Percentiles rank a stretch among this genome's conserved stretches.
Conservation (phyloP, 345 rosid genomes). For the Citrus trifoliata region DNA sequence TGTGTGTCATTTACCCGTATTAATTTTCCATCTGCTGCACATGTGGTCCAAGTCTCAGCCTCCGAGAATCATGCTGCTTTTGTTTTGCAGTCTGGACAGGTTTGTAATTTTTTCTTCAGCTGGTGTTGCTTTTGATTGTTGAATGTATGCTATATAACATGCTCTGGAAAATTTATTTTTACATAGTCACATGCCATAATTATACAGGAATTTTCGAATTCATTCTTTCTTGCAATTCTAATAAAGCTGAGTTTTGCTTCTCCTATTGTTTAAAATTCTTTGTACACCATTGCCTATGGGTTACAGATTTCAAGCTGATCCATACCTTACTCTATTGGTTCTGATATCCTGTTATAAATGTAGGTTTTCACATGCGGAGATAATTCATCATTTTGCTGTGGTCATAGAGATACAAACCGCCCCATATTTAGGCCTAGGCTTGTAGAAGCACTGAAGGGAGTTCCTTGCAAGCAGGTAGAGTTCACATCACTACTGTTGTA, state of each 20-base stretch:
- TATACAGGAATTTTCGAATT: background rate
- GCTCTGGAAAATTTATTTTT: background rate
- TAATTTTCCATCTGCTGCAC: conserved; percentile 55
- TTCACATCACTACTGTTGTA: background rate
- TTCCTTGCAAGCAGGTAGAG: conserved; percentile 81
- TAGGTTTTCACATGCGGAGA: conserved; percentile 98
- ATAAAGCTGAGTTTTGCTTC: background rate
- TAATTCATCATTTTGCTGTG: conserved; percentile 89
- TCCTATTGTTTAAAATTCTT: background rate
- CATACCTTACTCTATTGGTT: background rate
- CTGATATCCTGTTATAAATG: conserved; percentile 7
- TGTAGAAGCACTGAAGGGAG: conserved; percentile 75
- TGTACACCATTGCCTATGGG: background rate
- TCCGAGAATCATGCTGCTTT: conserved; percentile 92
- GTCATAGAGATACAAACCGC: conserved; percentile 69
- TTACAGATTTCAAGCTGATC: background rate
- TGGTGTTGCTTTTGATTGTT: background rate
- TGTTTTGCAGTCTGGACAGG: conserved; percentile 87
- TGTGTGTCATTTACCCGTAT: conserved; percentile 76
- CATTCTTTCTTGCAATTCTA: background rate
- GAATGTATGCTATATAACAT: background rate
- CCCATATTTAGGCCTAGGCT: conserved; percentile 85
- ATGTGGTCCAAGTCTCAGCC: conserved; percentile 84
- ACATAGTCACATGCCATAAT: background rate
- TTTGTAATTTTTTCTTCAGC: conserved; percentile 26